A percentile compares a stretch with the other conserved stretches of the same genome.
phyloP scores from a whole-genome alignment of 2,329 filamentous ascomycete genomes.

The Aspergillus quadricinctus region DNA sequence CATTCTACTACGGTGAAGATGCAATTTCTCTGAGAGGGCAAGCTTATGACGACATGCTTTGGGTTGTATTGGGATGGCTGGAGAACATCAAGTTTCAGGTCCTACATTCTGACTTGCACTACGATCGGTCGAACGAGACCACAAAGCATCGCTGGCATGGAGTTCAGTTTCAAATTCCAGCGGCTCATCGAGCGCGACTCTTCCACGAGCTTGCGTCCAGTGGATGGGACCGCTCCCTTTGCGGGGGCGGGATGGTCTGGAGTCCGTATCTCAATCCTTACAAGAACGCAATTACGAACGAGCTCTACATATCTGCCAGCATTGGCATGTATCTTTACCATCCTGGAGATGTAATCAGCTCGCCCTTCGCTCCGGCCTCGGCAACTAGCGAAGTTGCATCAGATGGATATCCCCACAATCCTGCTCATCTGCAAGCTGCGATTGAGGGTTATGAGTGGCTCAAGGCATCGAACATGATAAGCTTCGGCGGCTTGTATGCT shows the following conservation, averaged over 20 bases:
- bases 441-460: conserved; percentile 79
- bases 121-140: conserved; percentile 29
- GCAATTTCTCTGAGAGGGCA: conserved; percentile 67
- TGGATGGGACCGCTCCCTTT: conserved; percentile 79
- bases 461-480: conserved; percentile 72
- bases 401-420: conserved; percentile 47
- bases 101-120: conserved; percentile 63
- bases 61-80: conserved; percentile 90
- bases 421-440: conserved; percentile 67
- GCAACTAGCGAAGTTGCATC: conserved; percentile 22
- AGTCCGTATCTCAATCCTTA: conserved; percentile 75
- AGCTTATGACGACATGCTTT: conserved; percentile 91
- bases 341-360: conserved; percentile 70
- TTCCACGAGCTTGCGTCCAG: conserved; percentile 78
- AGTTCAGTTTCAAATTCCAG: conserved; percentile 67
- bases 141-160: conserved; percentile 62
- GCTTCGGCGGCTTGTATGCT: conserved; percentile 67
- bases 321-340: conserved; percentile 87
- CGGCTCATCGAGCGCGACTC: conserved; percentile 74
- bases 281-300: conserved; percentile 95
- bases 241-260: conserved; percentile 87
- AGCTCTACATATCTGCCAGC: conserved; percentile 80
- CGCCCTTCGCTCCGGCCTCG: conserved; percentile 54
- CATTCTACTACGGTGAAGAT: conserved; percentile 85
- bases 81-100: conserved; percentile 74